Percentiles rank a stretch among this genome's conserved stretches.
Evolutionary conservation across 2,329 filamentous ascomycete species (phyloP).

Genomic region (Exophiala calicioides): DNA sequence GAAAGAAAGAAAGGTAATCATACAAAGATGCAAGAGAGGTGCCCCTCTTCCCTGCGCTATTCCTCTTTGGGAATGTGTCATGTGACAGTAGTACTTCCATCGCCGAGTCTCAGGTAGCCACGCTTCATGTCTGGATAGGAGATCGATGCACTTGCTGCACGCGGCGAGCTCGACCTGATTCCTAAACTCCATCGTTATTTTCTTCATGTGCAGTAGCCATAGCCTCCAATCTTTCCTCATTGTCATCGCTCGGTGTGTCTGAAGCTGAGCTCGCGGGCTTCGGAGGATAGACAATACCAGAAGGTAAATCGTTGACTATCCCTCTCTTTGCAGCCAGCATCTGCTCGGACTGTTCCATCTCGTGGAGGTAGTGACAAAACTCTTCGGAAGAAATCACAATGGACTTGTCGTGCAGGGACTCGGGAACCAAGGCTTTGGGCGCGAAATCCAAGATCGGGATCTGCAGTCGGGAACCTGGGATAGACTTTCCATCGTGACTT

Average conservation of each 20-base stretch:
- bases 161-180: constrained; percentile 1
- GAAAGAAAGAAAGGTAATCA: too few relatives aligned
- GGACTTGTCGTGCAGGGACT: background rate
- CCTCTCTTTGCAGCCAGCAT: background rate
- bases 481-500: constrained; percentile 1
- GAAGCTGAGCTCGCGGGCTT: constrained; percentile 3
- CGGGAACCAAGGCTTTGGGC: constrained; percentile 1
- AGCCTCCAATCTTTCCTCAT: background rate
- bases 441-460: constrained; percentile 4
- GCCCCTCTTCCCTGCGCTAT: too few relatives aligned
- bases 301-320: background rate
- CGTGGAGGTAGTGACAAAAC: background rate
- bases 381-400: constrained; percentile 3
- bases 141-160: constrained; percentile 1
- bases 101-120: constrained; percentile 1
- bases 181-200: background rate
- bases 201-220: constrained; percentile 1
- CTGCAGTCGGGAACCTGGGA: constrained; percentile 1
- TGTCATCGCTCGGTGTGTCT: constrained; percentile 4
- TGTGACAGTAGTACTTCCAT: too few relatives aligned
- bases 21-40: too few relatives aligned
- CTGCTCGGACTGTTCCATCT: background rate
- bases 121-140: constrained; percentile 1
- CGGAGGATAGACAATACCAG: background rate
- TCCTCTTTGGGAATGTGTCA: too few relatives aligned